Evolutionary conservation across 495 filamentous ascomycete genomes (phyloP).

Genomic region (Neurospora hispaniola): DNA sequence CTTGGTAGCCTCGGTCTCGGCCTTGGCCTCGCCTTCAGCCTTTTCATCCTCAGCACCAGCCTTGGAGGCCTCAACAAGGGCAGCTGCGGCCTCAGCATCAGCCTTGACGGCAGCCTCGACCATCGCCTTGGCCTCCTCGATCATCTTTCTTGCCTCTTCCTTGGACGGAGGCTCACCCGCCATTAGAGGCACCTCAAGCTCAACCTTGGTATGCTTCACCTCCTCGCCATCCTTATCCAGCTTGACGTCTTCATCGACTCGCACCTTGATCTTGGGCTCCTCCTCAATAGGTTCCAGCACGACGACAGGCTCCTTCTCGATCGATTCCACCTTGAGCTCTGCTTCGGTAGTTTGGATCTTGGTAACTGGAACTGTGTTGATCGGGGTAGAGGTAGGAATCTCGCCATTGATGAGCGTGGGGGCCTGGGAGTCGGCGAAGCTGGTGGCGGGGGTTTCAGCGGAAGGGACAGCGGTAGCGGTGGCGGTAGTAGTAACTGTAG

Average conservation of each 20-base stretch:
- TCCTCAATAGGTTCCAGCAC: constrained; percentile 38
- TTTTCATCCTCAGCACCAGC: constrained; percentile 74
- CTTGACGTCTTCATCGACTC: constrained; percentile 56
- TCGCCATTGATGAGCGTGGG: constrained; percentile 28
- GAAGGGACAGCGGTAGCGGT: not conserved
- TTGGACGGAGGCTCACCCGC: constrained; percentile 56
- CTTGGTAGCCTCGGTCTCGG: constrained; percentile 10
- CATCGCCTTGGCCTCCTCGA: constrained; percentile 80
- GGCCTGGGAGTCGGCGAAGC: constrained; percentile 21
- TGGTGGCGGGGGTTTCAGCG: constrained; percentile 18
- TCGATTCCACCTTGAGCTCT: constrained; percentile 28
- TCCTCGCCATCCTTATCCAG: constrained; percentile 53
- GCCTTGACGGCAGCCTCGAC: constrained; percentile 67
- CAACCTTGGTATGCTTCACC: constrained; percentile 64
- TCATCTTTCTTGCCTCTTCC: constrained; percentile 67
- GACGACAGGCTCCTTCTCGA: constrained; percentile 30
- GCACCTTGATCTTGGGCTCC: constrained; percentile 54
- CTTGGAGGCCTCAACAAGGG: constrained; percentile 70
- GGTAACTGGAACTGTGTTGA: constrained; percentile 9
- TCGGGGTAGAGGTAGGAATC: constrained; percentile 16
- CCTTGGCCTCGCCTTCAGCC: constrained; percentile 38
- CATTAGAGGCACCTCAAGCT: constrained; percentile 53
- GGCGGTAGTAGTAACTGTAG: not conserved
- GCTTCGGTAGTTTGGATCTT: constrained; percentile 24
- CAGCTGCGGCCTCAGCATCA: constrained; percentile 15